Conservation (phyloP, 352 stramenopile species). For the Phytophthora boehmeriae region DNA sequence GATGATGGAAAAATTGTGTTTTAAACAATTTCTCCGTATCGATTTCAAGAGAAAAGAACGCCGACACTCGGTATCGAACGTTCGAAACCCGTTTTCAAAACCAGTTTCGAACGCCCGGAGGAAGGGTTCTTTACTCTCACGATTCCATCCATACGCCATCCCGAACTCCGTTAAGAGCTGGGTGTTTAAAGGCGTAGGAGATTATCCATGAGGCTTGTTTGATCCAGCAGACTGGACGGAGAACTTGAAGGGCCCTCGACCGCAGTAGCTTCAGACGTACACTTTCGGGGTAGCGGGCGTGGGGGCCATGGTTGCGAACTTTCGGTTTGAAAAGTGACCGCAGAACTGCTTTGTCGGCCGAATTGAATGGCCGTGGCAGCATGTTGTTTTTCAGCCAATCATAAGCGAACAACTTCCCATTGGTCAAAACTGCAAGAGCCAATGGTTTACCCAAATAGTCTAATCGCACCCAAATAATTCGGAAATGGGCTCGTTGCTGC, state of each 20-base stretch:
- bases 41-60: slow-evolving; percentile 88
- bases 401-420: slow-evolving; percentile 1
- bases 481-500: slow-evolving; percentile 60
- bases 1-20: slow-evolving; percentile 46
- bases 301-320: slow-evolving; percentile 82
- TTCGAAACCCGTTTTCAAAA: background rate
- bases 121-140: slow-evolving; percentile 80
- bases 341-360: background rate
- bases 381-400: too few species aligned
- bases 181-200: slow-evolving; percentile 45
- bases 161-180: too few species aligned
- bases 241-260: background rate
- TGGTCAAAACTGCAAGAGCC: too few species aligned
- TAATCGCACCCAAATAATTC: too few species aligned
- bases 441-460: too few species aligned
- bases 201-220: slow-evolving; percentile 49
- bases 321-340: slow-evolving; percentile 91
- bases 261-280: slow-evolving; percentile 50
- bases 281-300: slow-evolving; percentile 75
- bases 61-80: background rate
- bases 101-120: background rate
- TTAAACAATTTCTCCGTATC: slow-evolving; percentile 55
- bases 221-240: background rate
- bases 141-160: slow-evolving; percentile 63
- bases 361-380: slow-evolving; percentile 43